Evolutionary conservation across 2,329 filamentous ascomycete genomes (phyloP), one percentile per base, ranked within the genome.

Genomic region (Ophiostoma perfectum): DNA sequence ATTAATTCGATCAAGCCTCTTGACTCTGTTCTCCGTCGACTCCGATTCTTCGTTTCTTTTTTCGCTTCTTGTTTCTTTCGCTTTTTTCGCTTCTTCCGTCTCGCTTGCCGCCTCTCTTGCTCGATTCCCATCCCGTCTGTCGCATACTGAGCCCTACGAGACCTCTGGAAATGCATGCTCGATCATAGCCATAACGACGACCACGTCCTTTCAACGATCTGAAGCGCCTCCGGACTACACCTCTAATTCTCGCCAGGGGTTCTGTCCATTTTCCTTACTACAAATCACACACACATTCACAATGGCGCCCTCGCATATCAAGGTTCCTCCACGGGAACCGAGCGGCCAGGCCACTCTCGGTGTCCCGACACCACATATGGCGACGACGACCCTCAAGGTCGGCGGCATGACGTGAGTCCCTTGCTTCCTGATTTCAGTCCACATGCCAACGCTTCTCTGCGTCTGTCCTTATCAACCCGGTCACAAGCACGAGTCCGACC

Each of bases 381-480:
- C 92, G 52, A 96, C 91, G 12, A 98, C 95, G 44, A 97, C 93
- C 27, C 80, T 99, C 70, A 91, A 90, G 75, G 90, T 99, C 55
- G 92, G 90, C 73, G 95, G 95, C 73, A 99, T 90, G 88, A 90
- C 88, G 84, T 87, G 80, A 83, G 83, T 84, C 41, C 55, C 55
- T 44, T 38, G 41, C 44, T 68, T 62, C 5, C 9, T 39, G 27
- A 41, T 38, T 66, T 45, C 68, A 55, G 41, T 65, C 41, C 69
- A 52, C 8, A 14, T 68, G 8, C 67, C 64, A 45, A 12, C 42
- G 14, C 42, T 12, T 3, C 49, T 27, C 27, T 27, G 27, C 27
- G 27, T 27, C 27, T 27, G 27, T 27, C 27, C 27, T 2, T 27
- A 27, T 2, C 27, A 27, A 27, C 2, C 27, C 27, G 27, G 27